phyloP scores from a whole-genome alignment of 495 filamentous ascomycete genomes.

The Wilcoxina mikolae region DNA sequence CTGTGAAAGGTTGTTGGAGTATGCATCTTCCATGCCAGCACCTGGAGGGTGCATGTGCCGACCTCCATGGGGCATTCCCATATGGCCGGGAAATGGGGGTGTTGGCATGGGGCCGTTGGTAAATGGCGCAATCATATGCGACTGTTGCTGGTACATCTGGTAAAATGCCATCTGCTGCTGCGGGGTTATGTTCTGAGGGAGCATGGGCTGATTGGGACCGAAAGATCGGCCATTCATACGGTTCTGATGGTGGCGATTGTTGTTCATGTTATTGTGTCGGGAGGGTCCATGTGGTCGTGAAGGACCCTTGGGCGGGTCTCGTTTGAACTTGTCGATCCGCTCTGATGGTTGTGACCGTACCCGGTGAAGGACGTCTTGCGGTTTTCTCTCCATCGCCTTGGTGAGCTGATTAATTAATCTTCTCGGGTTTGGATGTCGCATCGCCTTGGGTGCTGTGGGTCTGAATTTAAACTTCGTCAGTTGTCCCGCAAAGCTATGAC shows the following conservation, averaged over 20 bases:
- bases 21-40: constrained; percentile 26
- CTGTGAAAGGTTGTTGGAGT: constrained; percentile 24
- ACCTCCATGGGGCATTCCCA: background rate
- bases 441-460: constrained; percentile 87
- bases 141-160: constrained; percentile 79
- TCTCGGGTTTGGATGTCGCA: constrained; percentile 60
- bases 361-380: constrained; percentile 64
- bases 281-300: background rate
- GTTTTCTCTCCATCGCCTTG: constrained; percentile 64
- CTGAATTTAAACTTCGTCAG: constrained; percentile 35
- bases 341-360: constrained; percentile 59
- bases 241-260: constrained; percentile 31
- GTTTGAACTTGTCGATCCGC: constrained; percentile 58
- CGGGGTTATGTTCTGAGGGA: constrained; percentile 36
- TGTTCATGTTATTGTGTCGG: constrained; percentile 29
- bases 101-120: constrained; percentile 21
- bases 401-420: constrained; percentile 79
- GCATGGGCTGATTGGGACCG: background rate
- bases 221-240: constrained; percentile 16
- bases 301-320: constrained; percentile 60
- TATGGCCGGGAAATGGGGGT: constrained; percentile 16
- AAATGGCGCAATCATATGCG: constrained; percentile 63
- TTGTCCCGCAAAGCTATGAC: background rate
- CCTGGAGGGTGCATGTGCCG: constrained; percentile 17
- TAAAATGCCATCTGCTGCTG: constrained; percentile 67